These are phyloP conservation scores for Penicillium dipodomyicola DNA, from an alignment of 495 filamentous ascomycete species.

Conservation along the genomic window DNA sequence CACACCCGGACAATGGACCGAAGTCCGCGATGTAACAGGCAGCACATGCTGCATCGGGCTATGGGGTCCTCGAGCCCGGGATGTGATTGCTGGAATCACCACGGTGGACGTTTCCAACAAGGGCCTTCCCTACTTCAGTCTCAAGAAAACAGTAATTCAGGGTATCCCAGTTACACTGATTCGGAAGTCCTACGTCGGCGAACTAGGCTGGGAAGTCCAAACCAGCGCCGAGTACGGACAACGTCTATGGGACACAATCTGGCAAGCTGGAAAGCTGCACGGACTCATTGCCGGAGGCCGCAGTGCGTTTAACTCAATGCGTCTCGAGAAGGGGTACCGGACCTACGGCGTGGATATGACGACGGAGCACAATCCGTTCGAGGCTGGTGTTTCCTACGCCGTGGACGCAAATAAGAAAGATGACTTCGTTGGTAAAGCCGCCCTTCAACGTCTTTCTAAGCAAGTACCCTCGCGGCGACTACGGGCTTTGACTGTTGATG, in stretches of 20 bases:
- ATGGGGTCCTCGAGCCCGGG: conserved; percentile 48
- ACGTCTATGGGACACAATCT: conserved; percentile 48
- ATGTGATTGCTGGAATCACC: conserved; percentile 34
- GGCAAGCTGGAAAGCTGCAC: conserved; percentile 42
- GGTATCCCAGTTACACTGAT: conserved; percentile 43
- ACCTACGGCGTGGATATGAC: conserved; percentile 46
- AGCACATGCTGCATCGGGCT: conserved; percentile 51
- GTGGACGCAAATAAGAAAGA: conserved; percentile 37
- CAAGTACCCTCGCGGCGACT: conserved; percentile 29
- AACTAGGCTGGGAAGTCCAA: conserved; percentile 52
- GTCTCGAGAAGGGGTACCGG: conserved; percentile 49
- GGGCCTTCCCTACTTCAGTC: conserved; percentile 38
- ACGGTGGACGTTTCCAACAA: conserved; percentile 41
- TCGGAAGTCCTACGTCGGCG: conserved; percentile 49
- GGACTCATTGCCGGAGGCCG: conserved; percentile 50
- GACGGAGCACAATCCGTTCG: conserved; percentile 49
- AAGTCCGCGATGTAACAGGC: conserved; percentile 49
- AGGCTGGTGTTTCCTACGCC: conserved; percentile 41
- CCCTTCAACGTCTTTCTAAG: conserved; percentile 29
- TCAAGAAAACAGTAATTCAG: conserved; percentile 35
- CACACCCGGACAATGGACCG: conserved; percentile 26
- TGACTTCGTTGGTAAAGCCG: conserved; percentile 39
- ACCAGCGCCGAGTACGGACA: conserved; percentile 46
- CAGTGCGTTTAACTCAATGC: conserved; percentile 46
- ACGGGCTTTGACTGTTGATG: conserved; percentile 43